Base-by-base conservation (phyloP, 2,329 filamentous ascomycete species). In the Amauroascus verrucosus region DNA sequence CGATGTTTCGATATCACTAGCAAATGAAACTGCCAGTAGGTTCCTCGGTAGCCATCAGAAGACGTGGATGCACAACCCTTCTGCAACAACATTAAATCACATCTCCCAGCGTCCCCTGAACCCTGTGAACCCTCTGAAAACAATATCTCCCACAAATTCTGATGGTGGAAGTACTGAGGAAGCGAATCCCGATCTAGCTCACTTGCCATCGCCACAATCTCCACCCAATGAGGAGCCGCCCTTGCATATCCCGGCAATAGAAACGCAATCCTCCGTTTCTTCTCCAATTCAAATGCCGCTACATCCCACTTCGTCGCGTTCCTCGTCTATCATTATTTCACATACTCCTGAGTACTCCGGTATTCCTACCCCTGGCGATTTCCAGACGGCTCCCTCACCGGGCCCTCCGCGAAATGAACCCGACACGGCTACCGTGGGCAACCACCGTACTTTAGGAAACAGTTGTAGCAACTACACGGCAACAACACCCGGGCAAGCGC, bases 21-120 rank as follows among this genome's bases (percentile, higher is more conserved):
- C 64, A 50, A 73, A 73, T 60, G 65, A 64, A 45, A 73, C 71
- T 13, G 66, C 66, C 45, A 69, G 56, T 51, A 60, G 63, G 49
- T 74, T 73, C 57, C 57, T 74, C 22, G 70, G 70, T 46, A 61
- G 65, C 47, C 56, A 61, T 47, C 66, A 64, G 56, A 67, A 60
- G 57, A 60, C 68, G 47, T 73, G 71, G 71, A 73, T 73, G 68
- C 45, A 45, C 16, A 37, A 37, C 24, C 30, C 41, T 18, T 40
- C 48, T 52, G n/a, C 26, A 24, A 20, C 52, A 20, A n/a, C n/a
- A 18, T 20, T 14, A 47, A 20, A 24, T 7, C 56, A 30, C 24
- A 32, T 44, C 33, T 20, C 24, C 28, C 30, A 38, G 33, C 33
- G 33, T 13, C 13, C 47, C 11, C 20, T 50, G 28, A 13, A 37